Base-by-base conservation (phyloP, 164 flowering plant genomes). In the Berberis thunbergii region DNA sequence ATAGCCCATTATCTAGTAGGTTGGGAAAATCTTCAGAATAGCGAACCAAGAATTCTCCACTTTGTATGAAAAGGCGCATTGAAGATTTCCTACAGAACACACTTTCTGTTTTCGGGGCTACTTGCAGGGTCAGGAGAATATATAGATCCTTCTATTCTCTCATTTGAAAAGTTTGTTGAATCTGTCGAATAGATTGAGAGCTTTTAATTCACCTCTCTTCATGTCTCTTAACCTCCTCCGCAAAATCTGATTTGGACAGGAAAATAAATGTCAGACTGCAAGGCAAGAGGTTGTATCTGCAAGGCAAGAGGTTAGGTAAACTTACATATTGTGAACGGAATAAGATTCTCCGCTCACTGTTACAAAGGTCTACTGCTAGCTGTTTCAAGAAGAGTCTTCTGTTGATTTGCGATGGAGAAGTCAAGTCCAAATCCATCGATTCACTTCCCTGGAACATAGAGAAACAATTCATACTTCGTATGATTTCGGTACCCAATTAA, bases 311-410 rank as follows among this genome's bases (percentile, higher is more conserved):
- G 53, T 45, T 43, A 6, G 54, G 45, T 8, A 50, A 40, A 9
- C 94, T 86, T 84, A 93, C 98, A 77, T 90, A 86, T 87, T 93
- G 98, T 3, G 86, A 62, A 41, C 98, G 97, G 57, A 82, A 93
- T 39, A 90, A 71, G 69, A 90, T 93, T 71, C 98, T 80, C 58
- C 74, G 81, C 70, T 90, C 98, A 62, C 89, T 86, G 45, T 74
- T 88, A 64, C 89, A 86, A 70, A 93, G 72, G 78, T 93, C 97
- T 46, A 84, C 81, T 3, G 98, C 96, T 43, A 90, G 76, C 73
- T 90, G 97, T 76, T 90, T 88, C 73, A 93, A 66, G 71, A 93
- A 86, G 69, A 87, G 45, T 73, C 75, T 86, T 54, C 96, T 78
- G 71, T 83, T 88, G 46, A 84, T 83, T 74, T 86, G 96, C 77